phyloP scores from a whole-genome alignment of 257 asterid species.

The Solanum okadae region DNA sequence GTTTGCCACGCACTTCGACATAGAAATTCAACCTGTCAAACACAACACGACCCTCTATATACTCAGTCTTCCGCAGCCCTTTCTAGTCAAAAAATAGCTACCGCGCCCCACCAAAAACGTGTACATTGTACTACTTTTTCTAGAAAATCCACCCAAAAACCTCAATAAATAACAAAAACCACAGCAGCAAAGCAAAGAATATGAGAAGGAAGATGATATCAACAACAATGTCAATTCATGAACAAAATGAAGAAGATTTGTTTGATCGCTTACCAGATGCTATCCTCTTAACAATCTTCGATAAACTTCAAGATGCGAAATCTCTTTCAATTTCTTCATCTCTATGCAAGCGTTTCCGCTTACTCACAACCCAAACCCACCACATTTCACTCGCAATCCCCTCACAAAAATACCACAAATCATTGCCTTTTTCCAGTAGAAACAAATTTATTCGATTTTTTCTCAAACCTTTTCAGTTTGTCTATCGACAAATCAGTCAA shows the following conservation, averaged over 20 bases:
- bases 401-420: background rate
- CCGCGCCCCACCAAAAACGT: background rate
- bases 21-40: background rate
- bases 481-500: slow-evolving; percentile 21
- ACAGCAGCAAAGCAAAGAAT: too few species aligned
- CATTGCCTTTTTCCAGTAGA: background rate
- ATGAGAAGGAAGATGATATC: background rate
- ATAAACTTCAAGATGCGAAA: slow-evolving; percentile 46
- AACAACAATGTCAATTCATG: background rate
- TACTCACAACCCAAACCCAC: slow-evolving; percentile 31
- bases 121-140: background rate
- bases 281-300: slow-evolving; percentile 32
- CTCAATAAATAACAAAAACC: too few species aligned
- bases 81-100: background rate
- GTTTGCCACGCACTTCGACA: background rate
- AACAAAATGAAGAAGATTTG: slow-evolving; percentile 13
- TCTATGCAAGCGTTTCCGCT: slow-evolving; percentile 45
- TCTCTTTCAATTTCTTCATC: slow-evolving; percentile 45
- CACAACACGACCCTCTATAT: background rate
- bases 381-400: slow-evolving; percentile 34
- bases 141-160: too few species aligned
- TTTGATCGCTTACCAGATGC: slow-evolving; percentile 70
- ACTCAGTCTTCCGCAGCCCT: background rate
- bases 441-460: slow-evolving; percentile 19
- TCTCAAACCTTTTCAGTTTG: slow-evolving; percentile 26